Conservation (phyloP, 179 eudicot species). For the Gypsophila paniculata region DNA sequence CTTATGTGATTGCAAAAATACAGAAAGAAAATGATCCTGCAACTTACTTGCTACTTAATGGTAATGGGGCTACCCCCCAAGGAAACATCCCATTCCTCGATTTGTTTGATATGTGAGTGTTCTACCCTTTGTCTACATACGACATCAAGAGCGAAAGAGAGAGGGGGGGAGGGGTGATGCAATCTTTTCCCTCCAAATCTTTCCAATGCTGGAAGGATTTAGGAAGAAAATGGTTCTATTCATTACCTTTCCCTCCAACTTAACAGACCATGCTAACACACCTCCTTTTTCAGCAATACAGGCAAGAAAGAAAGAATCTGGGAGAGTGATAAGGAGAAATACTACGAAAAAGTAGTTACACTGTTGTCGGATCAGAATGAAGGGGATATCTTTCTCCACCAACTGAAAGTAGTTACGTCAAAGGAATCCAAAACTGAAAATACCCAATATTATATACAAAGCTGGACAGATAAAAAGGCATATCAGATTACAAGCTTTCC, state of each 20-base stretch:
- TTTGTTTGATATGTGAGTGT: constrained; percentile 80
- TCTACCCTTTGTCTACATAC: constrained; percentile 7
- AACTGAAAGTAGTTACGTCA: constrained; percentile 69
- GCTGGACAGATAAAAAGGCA: constrained; percentile 70
- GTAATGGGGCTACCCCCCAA: constrained; percentile 87
- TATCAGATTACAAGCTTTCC: constrained; percentile 78
- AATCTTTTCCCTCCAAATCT: background rate
- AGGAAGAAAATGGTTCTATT: no score
- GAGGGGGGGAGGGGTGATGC: no score
- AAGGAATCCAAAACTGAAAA: constrained; percentile 97
- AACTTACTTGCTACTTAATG: constrained; percentile 70
- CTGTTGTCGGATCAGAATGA: constrained; percentile 75
- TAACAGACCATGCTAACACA: background rate
- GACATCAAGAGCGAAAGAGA: background rate
- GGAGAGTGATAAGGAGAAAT: constrained; percentile 95
- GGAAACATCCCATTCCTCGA: constrained; percentile 94
- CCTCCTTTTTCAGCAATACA: constrained; percentile 52
- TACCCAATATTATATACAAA: constrained; percentile 76
- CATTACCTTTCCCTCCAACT: no score
- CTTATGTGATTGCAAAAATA: constrained; percentile 74
- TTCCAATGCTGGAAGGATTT: background rate
- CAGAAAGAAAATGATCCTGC: constrained; percentile 64
- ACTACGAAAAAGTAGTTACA: constrained; percentile 80
- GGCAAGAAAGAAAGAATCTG: constrained; percentile 90
- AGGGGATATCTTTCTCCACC: constrained; percentile 59